Conservation (phyloP, 768 basidiomycete species). For the Boletus fagicola region DNA sequence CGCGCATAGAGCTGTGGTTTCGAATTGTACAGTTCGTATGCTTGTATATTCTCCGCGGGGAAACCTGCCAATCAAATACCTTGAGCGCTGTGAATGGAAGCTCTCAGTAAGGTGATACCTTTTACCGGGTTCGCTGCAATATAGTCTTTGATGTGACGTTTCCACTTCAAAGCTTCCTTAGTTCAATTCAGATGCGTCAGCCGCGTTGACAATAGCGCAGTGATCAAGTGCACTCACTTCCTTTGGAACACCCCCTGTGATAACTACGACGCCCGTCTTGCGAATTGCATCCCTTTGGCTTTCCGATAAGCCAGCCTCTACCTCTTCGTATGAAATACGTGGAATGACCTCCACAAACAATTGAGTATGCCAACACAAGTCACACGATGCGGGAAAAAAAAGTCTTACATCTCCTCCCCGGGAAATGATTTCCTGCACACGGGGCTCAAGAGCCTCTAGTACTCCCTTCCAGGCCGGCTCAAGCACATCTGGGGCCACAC, state of each 20-base stretch:
- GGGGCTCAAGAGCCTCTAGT: constrained; percentile 45
- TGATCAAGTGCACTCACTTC: constrained; percentile 37
- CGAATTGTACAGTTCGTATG: constrained; percentile 73
- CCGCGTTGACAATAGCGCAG: background rate
- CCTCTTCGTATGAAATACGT: constrained; percentile 42
- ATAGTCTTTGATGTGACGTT: constrained; percentile 52
- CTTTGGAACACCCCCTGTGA: constrained; percentile 55
- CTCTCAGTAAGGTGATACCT: constrained; percentile 35
- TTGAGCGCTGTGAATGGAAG: background rate
- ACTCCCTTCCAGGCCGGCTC: constrained; percentile 55
- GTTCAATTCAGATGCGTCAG: background rate
- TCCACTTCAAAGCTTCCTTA: constrained; percentile 62
- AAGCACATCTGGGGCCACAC: constrained; percentile 26
- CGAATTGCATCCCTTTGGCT: constrained; percentile 46
- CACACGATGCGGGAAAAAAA: background rate
- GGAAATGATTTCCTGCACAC: constrained; percentile 46
- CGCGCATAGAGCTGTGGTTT: constrained; percentile 63
- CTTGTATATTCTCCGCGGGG: constrained; percentile 65
- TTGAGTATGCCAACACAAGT: background rate
- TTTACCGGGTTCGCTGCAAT: constrained; percentile 51
- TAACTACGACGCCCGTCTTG: constrained; percentile 51
- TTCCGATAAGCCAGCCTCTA: constrained; percentile 47
- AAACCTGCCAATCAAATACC: constrained; percentile 44
- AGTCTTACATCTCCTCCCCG: constrained; percentile 46
- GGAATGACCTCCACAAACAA: constrained; percentile 47